These are phyloP conservation scores for Xylaria acuta DNA, from an alignment of 495 filamentous ascomycete genomes.

Conservation along the genomic window DNA sequence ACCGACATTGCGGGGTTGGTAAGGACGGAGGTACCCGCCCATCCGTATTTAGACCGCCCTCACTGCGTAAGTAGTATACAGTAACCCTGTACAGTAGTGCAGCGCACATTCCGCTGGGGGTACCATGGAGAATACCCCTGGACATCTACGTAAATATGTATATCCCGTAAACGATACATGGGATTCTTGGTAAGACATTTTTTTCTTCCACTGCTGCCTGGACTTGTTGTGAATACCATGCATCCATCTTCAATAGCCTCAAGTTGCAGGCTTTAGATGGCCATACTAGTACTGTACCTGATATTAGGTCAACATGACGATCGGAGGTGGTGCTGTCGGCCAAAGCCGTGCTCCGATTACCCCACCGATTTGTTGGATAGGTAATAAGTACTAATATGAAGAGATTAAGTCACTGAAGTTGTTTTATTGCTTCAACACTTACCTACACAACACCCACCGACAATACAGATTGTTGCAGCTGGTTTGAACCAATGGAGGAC, in stretches of 20 bases:
- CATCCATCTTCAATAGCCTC: neutral
- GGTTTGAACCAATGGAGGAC: constrained; percentile 33
- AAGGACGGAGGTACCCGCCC: constrained; percentile 4
- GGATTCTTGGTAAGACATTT: neutral
- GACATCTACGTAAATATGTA: neutral
- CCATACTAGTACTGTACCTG: neutral
- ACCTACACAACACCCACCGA: neutral
- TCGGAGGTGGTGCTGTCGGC: constrained; percentile 17
- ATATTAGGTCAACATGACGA: neutral
- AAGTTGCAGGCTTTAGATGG: neutral
- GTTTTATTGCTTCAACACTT: neutral
- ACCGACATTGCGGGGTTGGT: constrained; percentile 4
- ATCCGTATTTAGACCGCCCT: neutral
- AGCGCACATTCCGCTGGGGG: neutral
- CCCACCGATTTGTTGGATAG: constrained; percentile 3
- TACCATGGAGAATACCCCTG: neutral
- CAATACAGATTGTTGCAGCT: neutral
- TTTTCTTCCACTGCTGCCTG: neutral
- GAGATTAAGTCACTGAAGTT: neutral
- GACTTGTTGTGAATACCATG: neutral
- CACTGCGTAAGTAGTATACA: too few relatives aligned
- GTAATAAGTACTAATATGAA: constrained; percentile 9
- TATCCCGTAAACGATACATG: neutral
- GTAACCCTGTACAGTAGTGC: too few relatives aligned
- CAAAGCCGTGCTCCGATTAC: constrained; percentile 22